Percentiles rank a stretch among this genome's conserved stretches.
phyloP scores from a whole-genome alignment of 331 rosid species.

The Dryas integrifolia region DNA sequence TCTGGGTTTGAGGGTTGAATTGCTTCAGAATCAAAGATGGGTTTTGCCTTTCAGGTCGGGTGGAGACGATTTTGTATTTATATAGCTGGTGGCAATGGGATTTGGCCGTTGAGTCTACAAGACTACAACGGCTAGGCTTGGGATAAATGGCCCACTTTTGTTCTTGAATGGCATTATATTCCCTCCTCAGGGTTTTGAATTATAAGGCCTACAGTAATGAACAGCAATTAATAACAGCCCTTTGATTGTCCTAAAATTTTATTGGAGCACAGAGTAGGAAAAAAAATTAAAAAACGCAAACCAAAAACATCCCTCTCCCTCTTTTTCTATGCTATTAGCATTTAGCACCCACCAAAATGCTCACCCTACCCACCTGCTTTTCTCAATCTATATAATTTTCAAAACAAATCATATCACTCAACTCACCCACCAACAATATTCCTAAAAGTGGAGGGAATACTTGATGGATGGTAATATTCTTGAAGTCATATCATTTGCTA shows the following conservation, averaged over 20 bases:
- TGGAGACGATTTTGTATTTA: slow-evolving; percentile 32
- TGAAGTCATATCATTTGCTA: too few relatives aligned
- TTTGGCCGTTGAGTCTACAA: slow-evolving; percentile 53
- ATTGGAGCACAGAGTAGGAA: too few relatives aligned
- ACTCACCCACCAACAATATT: too few relatives aligned
- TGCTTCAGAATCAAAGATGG: slow-evolving; percentile 1
- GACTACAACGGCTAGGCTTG: slow-evolving; percentile 53
- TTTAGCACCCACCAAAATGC: background rate
- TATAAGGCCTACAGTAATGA: slow-evolving; percentile 1
- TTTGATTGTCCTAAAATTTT: background rate
- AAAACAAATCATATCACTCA: too few relatives aligned
- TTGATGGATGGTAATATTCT: too few relatives aligned
- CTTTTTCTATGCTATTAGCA: too few relatives aligned
- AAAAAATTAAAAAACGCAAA: too few relatives aligned
- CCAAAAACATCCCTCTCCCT: too few relatives aligned
- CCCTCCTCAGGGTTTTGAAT: slow-evolving; percentile 54
- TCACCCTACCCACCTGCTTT: background rate
- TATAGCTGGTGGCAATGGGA: slow-evolving; percentile 23
- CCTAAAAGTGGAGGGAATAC: too few relatives aligned
- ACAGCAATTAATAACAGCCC: background rate
- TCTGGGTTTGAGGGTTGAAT: background rate
- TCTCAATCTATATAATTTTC: background rate
- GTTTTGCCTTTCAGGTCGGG: slow-evolving; percentile 1
- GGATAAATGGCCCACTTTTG: slow-evolving; percentile 28
- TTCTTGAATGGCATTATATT: slow-evolving; percentile 28